A percentile compares a stretch with the other conserved stretches of the same genome.
These are phyloP conservation scores for Oryza officinalis DNA, from an alignment of 176 grass and related monocot genomes.

Conservation along the genomic window DNA sequence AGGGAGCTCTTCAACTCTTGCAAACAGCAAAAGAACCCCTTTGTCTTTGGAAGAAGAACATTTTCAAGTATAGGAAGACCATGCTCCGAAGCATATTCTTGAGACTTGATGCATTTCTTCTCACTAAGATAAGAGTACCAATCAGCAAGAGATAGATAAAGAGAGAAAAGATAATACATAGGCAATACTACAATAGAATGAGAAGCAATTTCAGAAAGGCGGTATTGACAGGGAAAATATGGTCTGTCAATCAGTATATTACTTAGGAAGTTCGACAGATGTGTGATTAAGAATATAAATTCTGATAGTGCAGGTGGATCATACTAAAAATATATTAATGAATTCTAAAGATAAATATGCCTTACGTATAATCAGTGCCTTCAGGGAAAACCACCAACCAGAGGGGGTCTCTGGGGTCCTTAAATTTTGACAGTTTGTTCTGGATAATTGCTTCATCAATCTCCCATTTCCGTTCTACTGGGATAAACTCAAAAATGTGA, in stretches of 20 bases:
- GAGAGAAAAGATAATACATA: slow-evolving; percentile 13
- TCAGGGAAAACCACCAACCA: slow-evolving; percentile 93
- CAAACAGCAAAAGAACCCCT: slow-evolving; percentile 77
- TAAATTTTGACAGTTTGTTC: slow-evolving; percentile 66
- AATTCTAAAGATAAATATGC: slow-evolving; percentile 29
- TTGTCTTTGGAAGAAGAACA: slow-evolving; percentile 87
- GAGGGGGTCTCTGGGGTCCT: slow-evolving; percentile 66
- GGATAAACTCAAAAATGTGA: slow-evolving; percentile 94
- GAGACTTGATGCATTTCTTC: slow-evolving; percentile 79
- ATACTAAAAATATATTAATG: slow-evolving; percentile 11
- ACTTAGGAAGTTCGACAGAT: neutral
- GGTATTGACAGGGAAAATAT: neutral
- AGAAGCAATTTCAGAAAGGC: slow-evolving; percentile 7
- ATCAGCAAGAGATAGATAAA: slow-evolving; percentile 9
- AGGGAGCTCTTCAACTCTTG: slow-evolving; percentile 64
- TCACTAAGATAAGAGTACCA: slow-evolving; percentile 64
- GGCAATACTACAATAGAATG: slow-evolving; percentile 26
- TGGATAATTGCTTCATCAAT: slow-evolving; percentile 79
- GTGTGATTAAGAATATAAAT: slow-evolving; percentile 7
- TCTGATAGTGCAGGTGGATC: neutral
- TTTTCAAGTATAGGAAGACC: slow-evolving; percentile 76
- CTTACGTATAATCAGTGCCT: slow-evolving; percentile 98
- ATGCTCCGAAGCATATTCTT: slow-evolving; percentile 70
- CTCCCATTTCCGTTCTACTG: slow-evolving; percentile 93
- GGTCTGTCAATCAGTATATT: neutral